Base-by-base conservation (phyloP, 139 green algal species). In the Klebsormidium nitens region DNA sequence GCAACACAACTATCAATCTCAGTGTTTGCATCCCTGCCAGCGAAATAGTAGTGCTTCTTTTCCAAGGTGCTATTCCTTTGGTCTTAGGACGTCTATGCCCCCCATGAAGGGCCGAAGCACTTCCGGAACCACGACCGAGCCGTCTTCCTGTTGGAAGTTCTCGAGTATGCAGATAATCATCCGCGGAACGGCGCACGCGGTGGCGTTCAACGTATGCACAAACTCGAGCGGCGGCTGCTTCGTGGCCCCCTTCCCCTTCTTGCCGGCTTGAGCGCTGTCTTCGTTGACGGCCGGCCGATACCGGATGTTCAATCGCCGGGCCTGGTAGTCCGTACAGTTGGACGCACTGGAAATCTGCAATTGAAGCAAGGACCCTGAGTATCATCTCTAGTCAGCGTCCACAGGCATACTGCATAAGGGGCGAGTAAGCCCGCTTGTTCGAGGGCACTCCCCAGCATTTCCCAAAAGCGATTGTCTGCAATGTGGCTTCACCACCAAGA, bases 261-360 rank as follows among this genome's bases (percentile, higher is more conserved):
- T 81, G 63, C 74, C 72, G 56, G 29, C 55, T 14, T 8, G 11
- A 8, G 55, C 32, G 11, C 14, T 14, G 55, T 14, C 31, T 23
- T 39, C 0, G n/a, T 11, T n/a, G n/a, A n/a, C 77, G 32, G 59
- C 64, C 23, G 55, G 64, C 28, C 83, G 76, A 68, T 88, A 93
- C n/a, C 87, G 79, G 46, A 93, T 93, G 81, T 95, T 96, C 26
- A 99, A 82, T 1, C 94, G 76, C 2, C 94, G 74, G n/a, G 74
- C 73, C 83, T 99, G 94, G 81, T 97, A 99, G 77, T 99, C 94
- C 4, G 94, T 99, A 86, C 94, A 99, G 85, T 99, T 99, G 31
- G 87, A 96, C 4, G 94, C 93, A 56, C 83, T 93, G 26, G 74
- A 84, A 35, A 80, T 80, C 73, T 78, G 70, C 61, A 71, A n/a